Conservation (phyloP, 257 asterid genomes). For the Orobanche coerulescens region DNA sequence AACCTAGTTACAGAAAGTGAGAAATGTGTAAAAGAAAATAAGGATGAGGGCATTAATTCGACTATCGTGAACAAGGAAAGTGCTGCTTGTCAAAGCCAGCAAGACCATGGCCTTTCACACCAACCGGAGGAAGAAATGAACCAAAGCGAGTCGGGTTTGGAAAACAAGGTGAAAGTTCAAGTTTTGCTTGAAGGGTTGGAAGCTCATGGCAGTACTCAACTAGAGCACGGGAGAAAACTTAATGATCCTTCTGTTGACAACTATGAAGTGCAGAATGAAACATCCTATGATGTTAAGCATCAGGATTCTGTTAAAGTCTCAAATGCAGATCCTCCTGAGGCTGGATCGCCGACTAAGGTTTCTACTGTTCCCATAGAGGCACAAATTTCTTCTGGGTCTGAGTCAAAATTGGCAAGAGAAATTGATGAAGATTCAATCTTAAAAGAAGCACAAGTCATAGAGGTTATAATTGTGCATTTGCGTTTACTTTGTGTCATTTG, state of each 20-base stretch:
- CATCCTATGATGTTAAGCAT: slow-evolving; percentile 24
- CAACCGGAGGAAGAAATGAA: slow-evolving; percentile 31
- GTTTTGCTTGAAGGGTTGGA: slow-evolving; percentile 28
- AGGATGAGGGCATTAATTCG: slow-evolving; percentile 34
- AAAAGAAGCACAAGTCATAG: slow-evolving; percentile 78
- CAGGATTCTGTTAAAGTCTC: slow-evolving; percentile 31
- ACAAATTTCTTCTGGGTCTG: slow-evolving; percentile 31
- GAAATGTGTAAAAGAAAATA: slow-evolving; percentile 30
- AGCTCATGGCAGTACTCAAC: slow-evolving; percentile 26
- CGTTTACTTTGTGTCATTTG: slow-evolving; percentile 12
- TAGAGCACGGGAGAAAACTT: slow-evolving; percentile 36
- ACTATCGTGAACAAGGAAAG: slow-evolving; percentile 28
- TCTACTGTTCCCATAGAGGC: slow-evolving; percentile 33
- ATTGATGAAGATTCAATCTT: slow-evolving; percentile 74
- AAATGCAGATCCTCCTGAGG: slow-evolving; percentile 29
- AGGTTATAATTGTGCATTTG: slow-evolving; percentile 41
- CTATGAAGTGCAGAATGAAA: slow-evolving; percentile 27
- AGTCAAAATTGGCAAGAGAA: slow-evolving; percentile 28
- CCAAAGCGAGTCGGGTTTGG: slow-evolving; percentile 31
- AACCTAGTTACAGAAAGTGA: slow-evolving; percentile 30
- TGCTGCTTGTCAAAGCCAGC: slow-evolving; percentile 32
- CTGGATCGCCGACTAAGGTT: slow-evolving; percentile 26
- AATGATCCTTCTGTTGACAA: slow-evolving; percentile 22
- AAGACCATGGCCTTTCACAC: slow-evolving; percentile 30
- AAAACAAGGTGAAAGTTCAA: slow-evolving; percentile 33